phyloP scores from a whole-genome alignment of 2,329 filamentous ascomycete genomes.

The Talaromyces piceae region DNA sequence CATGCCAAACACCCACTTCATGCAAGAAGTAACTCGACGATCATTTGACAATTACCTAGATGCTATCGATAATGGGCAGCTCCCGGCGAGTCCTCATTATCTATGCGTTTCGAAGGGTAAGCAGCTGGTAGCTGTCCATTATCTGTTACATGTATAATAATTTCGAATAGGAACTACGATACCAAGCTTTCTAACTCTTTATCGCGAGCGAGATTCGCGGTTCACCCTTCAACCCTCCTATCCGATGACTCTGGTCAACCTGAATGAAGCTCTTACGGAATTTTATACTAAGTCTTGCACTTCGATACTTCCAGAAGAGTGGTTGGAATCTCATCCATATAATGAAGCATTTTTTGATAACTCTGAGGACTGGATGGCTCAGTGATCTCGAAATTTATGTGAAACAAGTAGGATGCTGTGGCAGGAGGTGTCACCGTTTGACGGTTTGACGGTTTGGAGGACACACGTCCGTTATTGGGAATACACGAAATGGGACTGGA shows the following conservation, averaged over 20 bases:
- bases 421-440: too few relatives aligned
- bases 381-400: too few relatives aligned
- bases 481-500: too few relatives aligned
- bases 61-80: constrained; percentile 1
- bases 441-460: too few relatives aligned
- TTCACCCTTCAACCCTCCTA: constrained; percentile 6
- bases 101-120: constrained; percentile 1
- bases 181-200: constrained; percentile 1
- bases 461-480: too few relatives aligned
- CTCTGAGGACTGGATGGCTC: constrained; percentile 3
- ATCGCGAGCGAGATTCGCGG: constrained; percentile 1
- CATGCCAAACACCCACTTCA: constrained; percentile 16
- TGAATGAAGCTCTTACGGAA: background rate
- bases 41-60: constrained; percentile 5
- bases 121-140: background rate
- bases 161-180: background rate
- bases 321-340: constrained; percentile 7
- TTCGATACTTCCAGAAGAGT: constrained; percentile 4
- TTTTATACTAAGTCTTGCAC: constrained; percentile 1
- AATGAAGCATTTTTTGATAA: constrained; percentile 5
- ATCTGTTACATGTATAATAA: background rate
- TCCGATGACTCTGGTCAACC: background rate
- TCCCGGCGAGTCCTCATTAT: constrained; percentile 1
- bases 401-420: too few relatives aligned
- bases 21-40: constrained; percentile 13